Evolutionary conservation across 1,284 basidiomycete genomes (phyloP).

Genomic region (Moesziomyces globuligerus): DNA sequence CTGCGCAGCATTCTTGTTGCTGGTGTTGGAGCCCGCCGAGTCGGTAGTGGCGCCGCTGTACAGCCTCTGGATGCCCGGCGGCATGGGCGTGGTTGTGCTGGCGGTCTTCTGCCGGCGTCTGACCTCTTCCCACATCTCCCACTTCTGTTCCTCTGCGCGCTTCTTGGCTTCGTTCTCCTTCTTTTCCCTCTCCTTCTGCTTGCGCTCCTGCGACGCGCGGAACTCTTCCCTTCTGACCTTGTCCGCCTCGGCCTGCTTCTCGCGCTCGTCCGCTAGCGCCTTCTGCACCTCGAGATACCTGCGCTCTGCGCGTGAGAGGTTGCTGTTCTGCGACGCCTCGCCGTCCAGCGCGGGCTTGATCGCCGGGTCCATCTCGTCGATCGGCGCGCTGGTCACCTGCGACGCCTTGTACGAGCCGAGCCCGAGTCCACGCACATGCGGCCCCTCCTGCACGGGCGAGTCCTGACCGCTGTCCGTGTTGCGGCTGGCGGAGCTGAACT

Average conservation of each 20-base stretch:
- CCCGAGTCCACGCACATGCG: slow-evolving; percentile 1
- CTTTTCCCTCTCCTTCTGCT: slow-evolving; percentile 41
- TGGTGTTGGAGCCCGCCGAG: neutral
- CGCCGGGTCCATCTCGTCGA: slow-evolving; percentile 31
- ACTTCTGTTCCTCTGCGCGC: slow-evolving; percentile 45
- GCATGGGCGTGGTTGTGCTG: slow-evolving; percentile 7
- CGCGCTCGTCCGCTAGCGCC: slow-evolving; percentile 38
- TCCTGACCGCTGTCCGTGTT: slow-evolving; percentile 18
- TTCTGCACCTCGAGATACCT: slow-evolving; percentile 52
- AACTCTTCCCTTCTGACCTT: slow-evolving; percentile 25
- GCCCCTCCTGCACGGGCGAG: slow-evolving; percentile 20
- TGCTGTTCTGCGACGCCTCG: slow-evolving; percentile 19
- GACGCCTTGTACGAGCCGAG: slow-evolving; percentile 3
- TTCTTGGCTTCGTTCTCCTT: slow-evolving; percentile 47
- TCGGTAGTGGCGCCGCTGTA: slow-evolving; percentile 26
- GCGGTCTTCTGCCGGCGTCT: slow-evolving; percentile 40
- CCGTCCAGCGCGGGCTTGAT: slow-evolving; percentile 30
- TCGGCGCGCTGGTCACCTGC: slow-evolving; percentile 15
- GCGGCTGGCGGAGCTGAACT: slow-evolving; percentile 32
- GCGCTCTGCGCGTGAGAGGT: slow-evolving; percentile 34
- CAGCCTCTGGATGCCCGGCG: slow-evolving; percentile 37
- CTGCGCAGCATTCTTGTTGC: neutral
- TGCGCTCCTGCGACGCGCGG: slow-evolving; percentile 11
- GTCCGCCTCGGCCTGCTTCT: slow-evolving; percentile 50
- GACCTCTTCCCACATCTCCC: slow-evolving; percentile 58